A percentile compares a stretch with the other conserved stretches of the same genome.
Evolutionary conservation across 1,139 yeast genomes (phyloP).

Genomic region (Eremothecium coryli): DNA sequence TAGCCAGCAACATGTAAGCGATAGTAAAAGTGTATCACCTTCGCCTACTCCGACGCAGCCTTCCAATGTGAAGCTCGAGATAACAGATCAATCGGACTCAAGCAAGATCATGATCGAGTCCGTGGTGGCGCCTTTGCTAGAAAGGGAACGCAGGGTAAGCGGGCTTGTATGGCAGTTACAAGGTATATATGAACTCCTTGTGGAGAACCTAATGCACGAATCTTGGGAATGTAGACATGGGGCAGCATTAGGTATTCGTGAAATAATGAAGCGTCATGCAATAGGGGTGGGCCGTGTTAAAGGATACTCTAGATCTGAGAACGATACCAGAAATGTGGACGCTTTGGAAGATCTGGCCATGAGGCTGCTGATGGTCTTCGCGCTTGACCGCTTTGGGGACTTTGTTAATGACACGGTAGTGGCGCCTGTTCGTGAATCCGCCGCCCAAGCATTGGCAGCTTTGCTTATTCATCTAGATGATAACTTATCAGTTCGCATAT

Average conservation of each 20-base stretch:
- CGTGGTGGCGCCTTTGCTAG: constrained; percentile 58
- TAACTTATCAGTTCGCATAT: constrained; percentile 49
- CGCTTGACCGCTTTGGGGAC: constrained; percentile 93
- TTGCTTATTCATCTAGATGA: constrained; percentile 62
- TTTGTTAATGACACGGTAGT: constrained; percentile 96
- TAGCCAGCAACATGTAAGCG: not conserved
- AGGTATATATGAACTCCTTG: constrained; percentile 83
- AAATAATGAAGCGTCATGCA: constrained; percentile 77
- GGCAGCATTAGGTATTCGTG: constrained; percentile 86
- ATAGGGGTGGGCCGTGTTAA: constrained; percentile 74
- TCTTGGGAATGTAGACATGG: constrained; percentile 97
- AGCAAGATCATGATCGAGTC: constrained; percentile 80
- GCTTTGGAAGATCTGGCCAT: constrained; percentile 87
- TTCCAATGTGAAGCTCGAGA: constrained; percentile 37
- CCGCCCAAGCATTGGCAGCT: constrained; percentile 92
- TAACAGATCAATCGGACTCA: constrained; percentile 74
- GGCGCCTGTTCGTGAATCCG: constrained; percentile 95
- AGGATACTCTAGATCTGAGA: constrained; percentile 53
- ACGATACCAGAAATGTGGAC: constrained; percentile 52
- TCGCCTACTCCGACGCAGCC: constrained; percentile 19
- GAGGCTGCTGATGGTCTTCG: constrained; percentile 75
- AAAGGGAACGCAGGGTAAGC: constrained; percentile 66
- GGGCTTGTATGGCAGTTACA: constrained; percentile 92
- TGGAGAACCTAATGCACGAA: constrained; percentile 74
- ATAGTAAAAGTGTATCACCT: constrained; percentile 2